Evolutionary conservation across 345 rosid species (phyloP).

Genomic region (Linum tenue): DNA sequence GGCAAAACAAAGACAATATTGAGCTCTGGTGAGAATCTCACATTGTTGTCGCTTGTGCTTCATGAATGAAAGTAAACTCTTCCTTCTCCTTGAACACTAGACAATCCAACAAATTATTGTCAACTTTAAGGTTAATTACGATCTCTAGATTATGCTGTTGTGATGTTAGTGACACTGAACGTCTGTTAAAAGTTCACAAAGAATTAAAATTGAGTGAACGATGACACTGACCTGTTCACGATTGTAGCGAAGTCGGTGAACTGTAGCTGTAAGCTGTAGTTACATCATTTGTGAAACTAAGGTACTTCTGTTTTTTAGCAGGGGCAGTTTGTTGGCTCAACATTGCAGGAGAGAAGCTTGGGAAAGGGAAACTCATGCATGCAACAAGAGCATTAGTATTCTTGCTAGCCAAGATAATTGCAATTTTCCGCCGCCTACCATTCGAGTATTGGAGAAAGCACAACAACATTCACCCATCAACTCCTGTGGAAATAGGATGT

Average conservation of each 20-base stretch:
- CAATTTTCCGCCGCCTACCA: slow-evolving; percentile 31
- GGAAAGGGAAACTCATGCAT: slow-evolving; percentile 26
- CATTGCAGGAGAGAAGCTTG: slow-evolving; percentile 35
- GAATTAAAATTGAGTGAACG: too few relatives aligned
- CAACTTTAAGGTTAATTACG: too few relatives aligned
- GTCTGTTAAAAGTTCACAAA: too few relatives aligned
- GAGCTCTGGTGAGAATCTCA: too few relatives aligned
- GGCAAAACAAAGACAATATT: too few relatives aligned
- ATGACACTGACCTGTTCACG: too few relatives aligned
- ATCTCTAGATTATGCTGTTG: too few relatives aligned
- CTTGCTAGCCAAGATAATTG: slow-evolving; percentile 37
- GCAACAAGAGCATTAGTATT: slow-evolving; percentile 31
- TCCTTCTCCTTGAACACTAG: too few relatives aligned
- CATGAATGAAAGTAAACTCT: too few relatives aligned
- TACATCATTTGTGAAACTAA: not conserved
- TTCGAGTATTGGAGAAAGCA: slow-evolving; percentile 47
- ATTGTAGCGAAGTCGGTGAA: too few relatives aligned
- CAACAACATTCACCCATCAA: slow-evolving; percentile 37
- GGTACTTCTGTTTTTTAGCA: slow-evolving; percentile 26
- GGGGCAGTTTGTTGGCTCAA: slow-evolving; percentile 34
- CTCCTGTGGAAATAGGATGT: slow-evolving; percentile 17
- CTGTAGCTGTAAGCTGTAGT: not conserved
- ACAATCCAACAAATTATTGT: too few relatives aligned
- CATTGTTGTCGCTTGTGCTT: not conserved
- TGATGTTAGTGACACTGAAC: too few relatives aligned